These are phyloP conservation scores for Flaveria ramosissima DNA, from an alignment of 129 eudicot species.

Conservation along the genomic window DNA sequence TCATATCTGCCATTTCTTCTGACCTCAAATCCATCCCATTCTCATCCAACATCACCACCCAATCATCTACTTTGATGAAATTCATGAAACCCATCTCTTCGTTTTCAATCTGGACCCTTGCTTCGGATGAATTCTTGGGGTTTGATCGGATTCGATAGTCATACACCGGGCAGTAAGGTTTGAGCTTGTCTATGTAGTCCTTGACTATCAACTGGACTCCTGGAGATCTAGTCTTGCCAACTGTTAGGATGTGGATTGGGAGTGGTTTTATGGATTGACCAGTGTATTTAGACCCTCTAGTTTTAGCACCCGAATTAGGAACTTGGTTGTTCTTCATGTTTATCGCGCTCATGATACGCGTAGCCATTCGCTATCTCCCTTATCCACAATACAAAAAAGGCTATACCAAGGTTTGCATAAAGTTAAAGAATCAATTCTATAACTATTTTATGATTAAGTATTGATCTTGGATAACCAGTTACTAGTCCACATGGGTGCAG, in stretches of 20 bases:
- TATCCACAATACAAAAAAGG: too few species aligned
- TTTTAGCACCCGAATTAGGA: conserved; percentile 21
- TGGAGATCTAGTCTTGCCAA: conserved; percentile 69
- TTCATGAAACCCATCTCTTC: conserved; percentile 72
- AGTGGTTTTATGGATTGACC: conserved; percentile 54
- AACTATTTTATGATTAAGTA: background rate
- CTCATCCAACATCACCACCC: conserved; percentile 97
- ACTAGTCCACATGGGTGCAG: background rate
- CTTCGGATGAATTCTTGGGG: conserved; percentile 80
- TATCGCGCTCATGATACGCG: conserved; percentile 17
- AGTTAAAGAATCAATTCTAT: background rate
- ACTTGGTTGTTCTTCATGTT: conserved; percentile 27
- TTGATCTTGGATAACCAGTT: background rate
- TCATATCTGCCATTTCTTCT: conserved; percentile 73
- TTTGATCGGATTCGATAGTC: conserved; percentile 71
- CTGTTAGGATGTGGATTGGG: conserved; percentile 44
- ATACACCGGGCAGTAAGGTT: conserved; percentile 55
- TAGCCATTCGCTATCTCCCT: conserved; percentile 19
- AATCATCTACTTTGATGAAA: conserved; percentile 59
- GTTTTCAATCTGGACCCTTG: conserved; percentile 70
- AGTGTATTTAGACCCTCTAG: conserved; percentile 46
- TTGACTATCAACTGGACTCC: conserved; percentile 76
- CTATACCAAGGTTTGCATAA: background rate
- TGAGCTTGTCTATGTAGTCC: conserved; percentile 72
- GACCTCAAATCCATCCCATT: conserved; percentile 64